Conservation (phyloP, 768 basidiomycete species). For the Calvatia gigantea region DNA sequence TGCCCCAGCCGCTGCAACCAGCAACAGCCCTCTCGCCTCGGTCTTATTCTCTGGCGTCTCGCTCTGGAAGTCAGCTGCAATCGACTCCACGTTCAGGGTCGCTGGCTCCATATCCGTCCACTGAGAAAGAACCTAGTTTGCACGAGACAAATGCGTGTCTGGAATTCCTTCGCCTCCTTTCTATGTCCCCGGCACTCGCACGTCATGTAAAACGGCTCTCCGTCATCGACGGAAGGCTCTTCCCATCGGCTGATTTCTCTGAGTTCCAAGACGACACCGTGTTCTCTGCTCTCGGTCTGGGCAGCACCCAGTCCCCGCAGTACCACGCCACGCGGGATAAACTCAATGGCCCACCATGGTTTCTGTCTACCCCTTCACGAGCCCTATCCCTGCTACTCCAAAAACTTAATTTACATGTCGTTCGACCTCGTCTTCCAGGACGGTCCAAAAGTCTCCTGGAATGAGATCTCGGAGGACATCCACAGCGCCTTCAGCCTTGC, state of each 20-base stretch:
- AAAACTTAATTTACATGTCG: not conserved
- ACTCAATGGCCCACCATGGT: constrained; percentile 9
- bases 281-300: not conserved
- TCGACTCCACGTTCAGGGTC: not conserved
- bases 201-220: constrained; percentile 2
- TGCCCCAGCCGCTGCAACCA: not conserved
- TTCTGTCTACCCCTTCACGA: not conserved
- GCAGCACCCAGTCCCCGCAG: not conserved
- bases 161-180: not conserved
- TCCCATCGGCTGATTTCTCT: not conserved
- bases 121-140: not conserved
- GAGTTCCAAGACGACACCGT: not conserved
- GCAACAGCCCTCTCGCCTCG: not conserved
- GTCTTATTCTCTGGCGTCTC: not conserved
- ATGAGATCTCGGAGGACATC: not conserved
- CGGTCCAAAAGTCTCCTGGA: constrained; percentile 5
- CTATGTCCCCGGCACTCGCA: not conserved
- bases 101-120: not conserved
- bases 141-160: not conserved
- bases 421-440: constrained; percentile 10
- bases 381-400: not conserved
- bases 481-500: not conserved
- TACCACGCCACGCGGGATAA: not conserved
- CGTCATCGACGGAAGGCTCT: constrained; percentile 8
- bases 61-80: not conserved